Evolutionary conservation across 176 grass and related monocot genomes (phyloP).

Genomic region (Themeda triandra): DNA sequence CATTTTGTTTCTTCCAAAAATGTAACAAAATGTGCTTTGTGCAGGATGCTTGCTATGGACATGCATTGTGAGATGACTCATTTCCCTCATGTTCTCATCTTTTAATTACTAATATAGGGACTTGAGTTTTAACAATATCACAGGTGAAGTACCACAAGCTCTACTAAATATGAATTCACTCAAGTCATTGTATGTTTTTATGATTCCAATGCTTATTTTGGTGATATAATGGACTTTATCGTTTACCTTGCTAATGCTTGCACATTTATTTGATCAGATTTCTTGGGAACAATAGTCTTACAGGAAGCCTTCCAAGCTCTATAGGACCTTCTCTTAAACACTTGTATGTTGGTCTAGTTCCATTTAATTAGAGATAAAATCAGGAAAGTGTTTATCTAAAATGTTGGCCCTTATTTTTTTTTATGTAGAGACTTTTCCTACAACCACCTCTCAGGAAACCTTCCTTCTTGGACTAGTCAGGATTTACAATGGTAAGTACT

Average conservation of each 20-base stretch:
- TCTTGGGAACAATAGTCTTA: conserved; percentile 81
- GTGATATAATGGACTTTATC: not conserved
- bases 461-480: not conserved
- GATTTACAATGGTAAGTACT: not conserved
- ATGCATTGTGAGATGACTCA: not conserved
- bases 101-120: conserved; percentile 29
- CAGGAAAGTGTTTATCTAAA: not conserved
- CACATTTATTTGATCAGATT: conserved; percentile 38
- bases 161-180: conserved; percentile 50
- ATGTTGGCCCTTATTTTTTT: not conserved
- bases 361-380: not conserved
- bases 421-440: not conserved
- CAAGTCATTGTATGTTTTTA: conserved; percentile 35
- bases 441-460: not conserved
- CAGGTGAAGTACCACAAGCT: conserved; percentile 50
- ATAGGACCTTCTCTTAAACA: conserved; percentile 30
- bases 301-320: conserved; percentile 56
- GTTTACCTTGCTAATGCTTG: not conserved
- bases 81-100: not conserved
- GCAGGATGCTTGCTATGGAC: not conserved
- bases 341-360: conserved; percentile 38
- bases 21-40: not conserved
- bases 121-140: conserved; percentile 80
- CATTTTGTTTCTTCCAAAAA: conserved; percentile 1
- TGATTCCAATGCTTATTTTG: not conserved